A percentile compares a stretch with the other conserved stretches of the same genome.
Evolutionary conservation across 805 yeast genomes (phyloP).

Genomic region (Pichia thaimueangensis): DNA sequence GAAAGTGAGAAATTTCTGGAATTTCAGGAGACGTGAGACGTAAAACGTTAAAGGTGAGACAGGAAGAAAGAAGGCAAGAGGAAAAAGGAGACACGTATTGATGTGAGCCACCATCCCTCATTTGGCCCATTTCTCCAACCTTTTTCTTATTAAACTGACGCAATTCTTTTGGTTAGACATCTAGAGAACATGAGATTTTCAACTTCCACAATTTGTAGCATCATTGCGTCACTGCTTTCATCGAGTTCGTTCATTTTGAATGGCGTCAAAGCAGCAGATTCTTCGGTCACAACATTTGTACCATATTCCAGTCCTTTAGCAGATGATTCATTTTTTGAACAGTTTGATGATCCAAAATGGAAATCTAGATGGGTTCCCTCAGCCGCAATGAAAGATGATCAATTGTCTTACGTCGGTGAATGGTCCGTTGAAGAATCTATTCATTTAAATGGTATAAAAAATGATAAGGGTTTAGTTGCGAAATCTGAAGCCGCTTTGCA

Average conservation of each 20-base stretch:
- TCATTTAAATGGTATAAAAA: slow-evolving; percentile 50
- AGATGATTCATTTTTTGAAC: slow-evolving; percentile 55
- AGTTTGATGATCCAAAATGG: slow-evolving; percentile 40
- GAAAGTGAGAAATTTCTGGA: too few relatives aligned
- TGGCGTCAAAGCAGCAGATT: slow-evolving; percentile 8
- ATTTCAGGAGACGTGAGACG: too few relatives aligned
- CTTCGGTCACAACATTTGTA: slow-evolving; percentile 19
- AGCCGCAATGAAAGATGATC: slow-evolving; percentile 43
- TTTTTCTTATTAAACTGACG: too few relatives aligned
- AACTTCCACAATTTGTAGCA: not conserved
- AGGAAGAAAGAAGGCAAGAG: too few relatives aligned
- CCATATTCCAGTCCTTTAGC: slow-evolving; percentile 35
- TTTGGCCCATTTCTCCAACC: too few relatives aligned
- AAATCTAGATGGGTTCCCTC: slow-evolving; percentile 56
- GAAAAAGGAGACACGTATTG: too few relatives aligned
- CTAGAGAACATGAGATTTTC: slow-evolving; percentile 2
- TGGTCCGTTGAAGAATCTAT: slow-evolving; percentile 69
- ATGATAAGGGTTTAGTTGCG: slow-evolving; percentile 73
- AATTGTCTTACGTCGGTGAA: slow-evolving; percentile 58
- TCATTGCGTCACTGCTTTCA: not conserved
- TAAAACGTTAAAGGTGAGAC: too few relatives aligned
- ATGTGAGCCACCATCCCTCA: too few relatives aligned
- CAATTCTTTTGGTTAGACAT: too few relatives aligned
- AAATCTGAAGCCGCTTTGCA: slow-evolving; percentile 73
- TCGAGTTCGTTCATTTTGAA: not conserved